Evolutionary conservation across 2,329 filamentous ascomycete genomes (phyloP).

Genomic region (Aspergillus cejpii): DNA sequence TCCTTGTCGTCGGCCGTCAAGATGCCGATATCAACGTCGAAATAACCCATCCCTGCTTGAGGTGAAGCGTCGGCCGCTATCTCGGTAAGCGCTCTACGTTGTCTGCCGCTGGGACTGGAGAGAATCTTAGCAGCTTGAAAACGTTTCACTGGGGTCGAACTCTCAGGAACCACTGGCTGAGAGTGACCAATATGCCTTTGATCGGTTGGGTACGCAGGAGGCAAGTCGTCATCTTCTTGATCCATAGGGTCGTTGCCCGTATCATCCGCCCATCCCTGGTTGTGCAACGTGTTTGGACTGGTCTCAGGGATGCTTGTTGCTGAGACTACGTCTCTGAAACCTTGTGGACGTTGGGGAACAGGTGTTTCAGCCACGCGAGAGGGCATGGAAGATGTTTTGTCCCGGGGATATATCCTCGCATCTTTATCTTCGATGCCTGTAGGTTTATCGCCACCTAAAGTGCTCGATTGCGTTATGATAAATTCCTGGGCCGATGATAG

Average conservation of each 20-base stretch:
- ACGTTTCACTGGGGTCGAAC: constrained; percentile 24
- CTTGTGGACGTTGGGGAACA: constrained; percentile 22
- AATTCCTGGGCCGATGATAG: constrained; percentile 6
- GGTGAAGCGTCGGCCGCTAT: constrained; percentile 41
- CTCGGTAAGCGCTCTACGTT: constrained; percentile 35
- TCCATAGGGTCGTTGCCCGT: constrained; percentile 22
- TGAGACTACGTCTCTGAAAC: constrained; percentile 23
- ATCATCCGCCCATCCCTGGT: constrained; percentile 19
- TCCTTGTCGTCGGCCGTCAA: constrained; percentile 38
- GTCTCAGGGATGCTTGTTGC: constrained; percentile 37
- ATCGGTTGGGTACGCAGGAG: constrained; percentile 23
- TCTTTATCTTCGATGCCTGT: constrained; percentile 5
- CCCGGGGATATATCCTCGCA: constrained; percentile 12
- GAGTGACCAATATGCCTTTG: constrained; percentile 17
- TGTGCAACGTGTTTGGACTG: constrained; percentile 27
- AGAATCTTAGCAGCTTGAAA: constrained; percentile 25
- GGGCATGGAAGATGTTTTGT: constrained; percentile 35
- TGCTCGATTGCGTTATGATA: constrained; percentile 13
- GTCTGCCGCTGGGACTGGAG: constrained; percentile 36
- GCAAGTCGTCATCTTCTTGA: constrained; percentile 36
- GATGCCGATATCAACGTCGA: constrained; percentile 34
- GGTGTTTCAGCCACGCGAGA: constrained; percentile 39
- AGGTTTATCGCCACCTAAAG: constrained; percentile 6
- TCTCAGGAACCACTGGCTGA: constrained; percentile 17
- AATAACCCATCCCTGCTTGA: constrained; percentile 25